Evolutionary conservation across 2,329 filamentous ascomycete species (phyloP).

Genomic region (Coniochaeta sp.): DNA sequence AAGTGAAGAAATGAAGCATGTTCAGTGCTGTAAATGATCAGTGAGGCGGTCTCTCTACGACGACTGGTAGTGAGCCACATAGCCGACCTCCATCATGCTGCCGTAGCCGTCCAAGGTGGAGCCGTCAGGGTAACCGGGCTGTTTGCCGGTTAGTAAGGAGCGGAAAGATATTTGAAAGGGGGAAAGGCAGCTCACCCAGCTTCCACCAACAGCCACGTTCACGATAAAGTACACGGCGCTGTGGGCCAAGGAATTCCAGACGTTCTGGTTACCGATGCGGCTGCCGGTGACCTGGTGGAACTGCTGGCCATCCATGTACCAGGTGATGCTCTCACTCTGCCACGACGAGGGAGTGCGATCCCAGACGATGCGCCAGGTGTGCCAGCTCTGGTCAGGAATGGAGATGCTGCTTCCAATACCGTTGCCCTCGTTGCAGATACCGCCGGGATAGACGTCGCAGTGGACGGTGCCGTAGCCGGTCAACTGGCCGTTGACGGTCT

Average conservation of each 20-base stretch:
- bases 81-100: conserved; percentile 21
- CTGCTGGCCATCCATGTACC: conserved; percentile 35
- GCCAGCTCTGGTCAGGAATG: conserved; percentile 39
- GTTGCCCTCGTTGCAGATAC: conserved; percentile 38
- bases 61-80: conserved; percentile 17
- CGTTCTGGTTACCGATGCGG: conserved; percentile 28
- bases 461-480: conserved; percentile 41
- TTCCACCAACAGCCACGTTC: conserved; percentile 21
- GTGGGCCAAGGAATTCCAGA: conserved; percentile 31
- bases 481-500: conserved; percentile 38
- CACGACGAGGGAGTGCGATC: conserved; percentile 33
- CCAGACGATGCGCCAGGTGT: conserved; percentile 39
- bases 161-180: neutral
- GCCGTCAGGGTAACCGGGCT: conserved; percentile 20
- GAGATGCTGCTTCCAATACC: conserved; percentile 27
- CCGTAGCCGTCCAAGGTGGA: conserved; percentile 19
- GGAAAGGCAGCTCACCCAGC: conserved; percentile 19
- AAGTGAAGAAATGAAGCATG: neutral
- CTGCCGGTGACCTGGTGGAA: conserved; percentile 36
- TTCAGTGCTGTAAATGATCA: neutral
- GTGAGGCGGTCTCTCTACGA: neutral
- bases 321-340: conserved; percentile 39
- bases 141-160: neutral
- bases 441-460: conserved; percentile 34
- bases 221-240: conserved; percentile 18